Base-by-base conservation (phyloP, 306 rosid species). In the Calophaca sinica region DNA sequence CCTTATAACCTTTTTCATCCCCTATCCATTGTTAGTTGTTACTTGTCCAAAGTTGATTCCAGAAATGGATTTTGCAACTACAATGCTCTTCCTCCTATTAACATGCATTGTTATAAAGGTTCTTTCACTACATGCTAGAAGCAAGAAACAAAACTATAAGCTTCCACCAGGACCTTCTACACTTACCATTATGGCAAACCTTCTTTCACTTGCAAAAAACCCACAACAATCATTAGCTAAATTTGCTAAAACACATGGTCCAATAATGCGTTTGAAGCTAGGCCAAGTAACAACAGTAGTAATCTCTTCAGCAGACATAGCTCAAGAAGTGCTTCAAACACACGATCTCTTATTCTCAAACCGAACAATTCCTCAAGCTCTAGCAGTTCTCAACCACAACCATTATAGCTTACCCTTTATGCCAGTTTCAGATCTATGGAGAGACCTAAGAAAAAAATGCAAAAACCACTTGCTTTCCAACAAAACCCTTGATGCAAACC, bases 111-210 rank as follows among this genome's bases (percentile, higher is more conserved):
- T 12, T 7, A 64, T 79, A 5, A 72, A 55, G 36, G 11, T 50
- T 51, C 20, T 57, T 36, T 62, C 66, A 29, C 10, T 52, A 0
- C 33, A 70, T 4, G 13, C 2, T 39, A 70, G 52, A 61, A 31
- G 15, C 7, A 76, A 51, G 36, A 38, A 36, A 31, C 78, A 6
- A 42, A 59, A 14, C 41, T 10, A 4, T 3, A 85, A 72, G 31
- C 87, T 82, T 65, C 93, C 89, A 53, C 88, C 89, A 5, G 90
- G 93, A 5, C 90, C 87, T 10, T 71, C 72, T 41, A 81, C 70
- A 4, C 38, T 69, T 12, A 77, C 82, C 26, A 32, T 75, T 0
- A 14, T 65, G n/a, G 2, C 9, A 52, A 65, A 76, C 44, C 14
- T 45, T 20, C 1, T 74, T 48, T 44, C 32, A 7, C 9, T 66